Percentiles rank a stretch among this genome's conserved stretches.
Conservation (phyloP, 1,284 basidiomycete species). For the Wallemia hederae region DNA sequence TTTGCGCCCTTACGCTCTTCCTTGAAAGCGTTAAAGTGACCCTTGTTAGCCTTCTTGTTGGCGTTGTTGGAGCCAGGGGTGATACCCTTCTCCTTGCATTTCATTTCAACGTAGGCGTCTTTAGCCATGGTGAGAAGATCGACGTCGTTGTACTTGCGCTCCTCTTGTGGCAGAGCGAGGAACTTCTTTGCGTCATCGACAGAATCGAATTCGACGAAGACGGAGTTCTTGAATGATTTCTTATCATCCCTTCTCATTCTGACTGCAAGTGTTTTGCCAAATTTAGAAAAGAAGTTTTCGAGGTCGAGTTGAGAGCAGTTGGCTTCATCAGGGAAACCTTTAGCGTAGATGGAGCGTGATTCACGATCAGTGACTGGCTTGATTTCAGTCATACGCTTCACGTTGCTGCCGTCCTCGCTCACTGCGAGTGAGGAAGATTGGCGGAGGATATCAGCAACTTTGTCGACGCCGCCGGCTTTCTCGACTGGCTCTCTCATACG, state of each 20-base stretch:
- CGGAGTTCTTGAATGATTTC: constrained; percentile 35
- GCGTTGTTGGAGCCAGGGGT: constrained; percentile 25
- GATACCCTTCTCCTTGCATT: constrained; percentile 77
- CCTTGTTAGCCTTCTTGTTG: constrained; percentile 22
- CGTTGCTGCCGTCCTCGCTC: constrained; percentile 37
- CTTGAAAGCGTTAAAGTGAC: not conserved
- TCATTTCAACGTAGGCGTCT: constrained; percentile 84
- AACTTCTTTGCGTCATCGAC: constrained; percentile 41
- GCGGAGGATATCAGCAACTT: constrained; percentile 35
- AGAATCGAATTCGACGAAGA: constrained; percentile 70
- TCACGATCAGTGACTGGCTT: constrained; percentile 43
- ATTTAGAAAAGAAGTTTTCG: constrained; percentile 54
- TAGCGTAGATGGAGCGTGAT: constrained; percentile 42
- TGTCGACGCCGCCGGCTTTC: constrained; percentile 26
- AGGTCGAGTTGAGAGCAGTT: constrained; percentile 25
- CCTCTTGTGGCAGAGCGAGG: constrained; percentile 36
- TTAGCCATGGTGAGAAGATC: constrained; percentile 67
- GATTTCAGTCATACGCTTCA: constrained; percentile 40
- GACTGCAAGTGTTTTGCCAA: constrained; percentile 55
- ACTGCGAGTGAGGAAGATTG: constrained; percentile 37
- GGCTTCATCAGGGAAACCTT: not conserved
- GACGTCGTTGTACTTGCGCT: constrained; percentile 42
- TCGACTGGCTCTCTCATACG: constrained; percentile 49
- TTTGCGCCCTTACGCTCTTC: not conserved
- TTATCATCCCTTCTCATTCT: constrained; percentile 42